A percentile compares a stretch with the other conserved stretches of the same genome.
These are phyloP conservation scores for Aschersonia sp. DNA, from an alignment of 2,329 filamentous ascomycete species.

Conservation along the genomic window DNA sequence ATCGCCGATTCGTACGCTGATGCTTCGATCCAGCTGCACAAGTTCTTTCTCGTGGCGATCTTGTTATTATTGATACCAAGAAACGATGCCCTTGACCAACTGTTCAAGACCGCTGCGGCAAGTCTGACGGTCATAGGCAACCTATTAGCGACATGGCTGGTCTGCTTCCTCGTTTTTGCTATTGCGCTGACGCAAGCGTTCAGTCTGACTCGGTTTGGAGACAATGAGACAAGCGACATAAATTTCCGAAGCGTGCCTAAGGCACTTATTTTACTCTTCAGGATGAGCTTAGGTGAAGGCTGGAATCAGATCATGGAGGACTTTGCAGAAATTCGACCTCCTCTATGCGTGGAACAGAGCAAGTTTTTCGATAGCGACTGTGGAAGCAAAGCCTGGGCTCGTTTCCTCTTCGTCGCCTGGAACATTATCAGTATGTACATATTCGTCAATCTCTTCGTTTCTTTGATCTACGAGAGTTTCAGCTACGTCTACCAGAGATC, in stretches of 20 bases:
- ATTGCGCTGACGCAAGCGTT: constrained; percentile 95
- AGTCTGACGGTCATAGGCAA: constrained; percentile 85
- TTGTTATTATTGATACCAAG: constrained; percentile 83
- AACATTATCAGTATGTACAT: constrained; percentile 99
- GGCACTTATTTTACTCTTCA: constrained; percentile 82
- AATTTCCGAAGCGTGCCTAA: constrained; percentile 94
- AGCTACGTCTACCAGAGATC: constrained; percentile 97
- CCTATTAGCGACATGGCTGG: constrained; percentile 89
- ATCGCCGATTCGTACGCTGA: constrained; percentile 45
- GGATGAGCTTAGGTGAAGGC: constrained; percentile 84
- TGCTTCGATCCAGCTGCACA: constrained; percentile 69
- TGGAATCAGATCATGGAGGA: constrained; percentile 98
- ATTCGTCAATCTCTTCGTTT: constrained; percentile 95
- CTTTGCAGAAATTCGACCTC: constrained; percentile 65
- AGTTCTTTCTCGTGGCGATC: constrained; percentile 83
- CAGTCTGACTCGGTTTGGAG: constrained; percentile 78
- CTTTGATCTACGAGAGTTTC: constrained; percentile 97
- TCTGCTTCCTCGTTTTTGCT: constrained; percentile 89
- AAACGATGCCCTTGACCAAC: constrained; percentile 91
- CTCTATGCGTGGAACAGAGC: constrained; percentile 58
- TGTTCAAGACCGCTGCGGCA: constrained; percentile 96
- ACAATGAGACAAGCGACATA: constrained; percentile 57
- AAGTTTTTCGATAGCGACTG: constrained; percentile 84
- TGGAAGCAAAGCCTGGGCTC: constrained; percentile 78
- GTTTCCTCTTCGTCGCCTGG: constrained; percentile 85